Percentiles rank a stretch among this genome's conserved stretches.
These are phyloP conservation scores for Aphanomyces invadans DNA, from an alignment of 352 stramenopile species.

Conservation along the genomic window DNA sequence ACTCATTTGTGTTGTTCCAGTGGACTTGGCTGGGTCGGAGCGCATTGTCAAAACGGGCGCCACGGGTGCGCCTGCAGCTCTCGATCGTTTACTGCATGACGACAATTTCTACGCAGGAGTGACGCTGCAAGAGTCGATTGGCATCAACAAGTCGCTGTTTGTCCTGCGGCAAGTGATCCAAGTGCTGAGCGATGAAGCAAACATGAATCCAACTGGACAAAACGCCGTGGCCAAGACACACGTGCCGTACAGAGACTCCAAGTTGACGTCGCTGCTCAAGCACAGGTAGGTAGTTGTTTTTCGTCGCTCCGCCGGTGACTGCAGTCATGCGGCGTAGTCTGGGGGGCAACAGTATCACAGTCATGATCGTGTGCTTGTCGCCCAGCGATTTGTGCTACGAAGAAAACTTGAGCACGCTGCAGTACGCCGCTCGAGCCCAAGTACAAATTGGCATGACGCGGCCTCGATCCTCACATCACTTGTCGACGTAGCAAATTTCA, in stretches of 20 bases:
- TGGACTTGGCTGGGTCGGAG: constrained; percentile 55
- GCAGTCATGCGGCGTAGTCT: constrained; percentile 28
- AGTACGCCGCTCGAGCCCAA: constrained; percentile 89
- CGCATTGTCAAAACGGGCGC: constrained; percentile 50
- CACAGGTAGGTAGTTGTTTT: constrained; percentile 34
- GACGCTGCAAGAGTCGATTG: constrained; percentile 47
- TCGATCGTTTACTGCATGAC: too few relatives aligned
- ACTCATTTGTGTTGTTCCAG: constrained; percentile 29
- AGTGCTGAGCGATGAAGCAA: constrained; percentile 36
- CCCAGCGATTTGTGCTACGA: constrained; percentile 78
- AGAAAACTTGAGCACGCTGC: constrained; percentile 89
- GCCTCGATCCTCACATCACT: background rate
- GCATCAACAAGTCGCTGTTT: constrained; percentile 59
- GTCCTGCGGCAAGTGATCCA: constrained; percentile 53
- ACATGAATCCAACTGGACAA: background rate
- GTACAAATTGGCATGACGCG: background rate
- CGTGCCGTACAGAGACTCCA: constrained; percentile 90
- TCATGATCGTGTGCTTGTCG: constrained; percentile 87
- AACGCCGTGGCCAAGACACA: constrained; percentile 32
- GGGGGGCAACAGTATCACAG: constrained; percentile 83
- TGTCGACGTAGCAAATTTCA: constrained; percentile 1
- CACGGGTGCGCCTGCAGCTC: constrained; percentile 24
- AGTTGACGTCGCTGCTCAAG: constrained; percentile 89
- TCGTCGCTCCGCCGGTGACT: background rate
- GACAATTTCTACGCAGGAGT: constrained; percentile 6